Evolutionary conservation across 768 basidiomycete species (phyloP), one percentile per base, ranked within the genome.

Genomic region (Epithele typhae): DNA sequence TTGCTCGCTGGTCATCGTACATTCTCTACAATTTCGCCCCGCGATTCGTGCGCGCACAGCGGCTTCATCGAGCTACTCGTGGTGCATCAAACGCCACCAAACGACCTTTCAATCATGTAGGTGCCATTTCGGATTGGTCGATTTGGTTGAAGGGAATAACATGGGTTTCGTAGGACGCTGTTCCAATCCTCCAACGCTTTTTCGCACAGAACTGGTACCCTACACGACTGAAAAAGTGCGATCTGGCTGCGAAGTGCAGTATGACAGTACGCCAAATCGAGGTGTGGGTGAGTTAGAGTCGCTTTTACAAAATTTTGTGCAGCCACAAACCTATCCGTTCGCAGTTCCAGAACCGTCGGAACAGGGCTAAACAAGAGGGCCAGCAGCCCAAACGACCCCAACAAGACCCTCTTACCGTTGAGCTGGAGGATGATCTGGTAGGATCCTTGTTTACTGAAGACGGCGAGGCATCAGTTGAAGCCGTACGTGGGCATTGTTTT

Each of bases 311-410:
- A n/a, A n/a, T n/a, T n/a, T n/a, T n/a, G n/a, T n/a, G n/a, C n/a
- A n/a, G n/a, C n/a, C n/a, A n/a, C n/a, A n/a, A n/a, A n/a, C n/a
- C n/a, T n/a, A n/a, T n/a, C n/a, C n/a, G n/a, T n/a, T n/a, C n/a
- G 17, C 35, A 61, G 58, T 64, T 62, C 21, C 62, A 64, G 25
- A 64, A 64, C 22, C 46, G 59, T 1, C 55, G 62, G 0, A 53
- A 43, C 24, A 56, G 60, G 0, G 23, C 8, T 0, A 43, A 50
- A 32, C 54, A 53, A 42, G 53, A 52, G 7, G 47, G 56, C 4
- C 37, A 45, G 12, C 19, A 5, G 5, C 18, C 45, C 18, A 40
- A 22, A 18, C 49, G 34, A 34, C 22, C 9, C 6, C 24, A 14
- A 23, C 11, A 4, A 0, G n/a, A 1, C 18, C 8, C 18, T 3